These are phyloP conservation scores for Penicillium capsulatum DNA, from an alignment of 2,329 filamentous ascomycete species.

Conservation along the genomic window DNA sequence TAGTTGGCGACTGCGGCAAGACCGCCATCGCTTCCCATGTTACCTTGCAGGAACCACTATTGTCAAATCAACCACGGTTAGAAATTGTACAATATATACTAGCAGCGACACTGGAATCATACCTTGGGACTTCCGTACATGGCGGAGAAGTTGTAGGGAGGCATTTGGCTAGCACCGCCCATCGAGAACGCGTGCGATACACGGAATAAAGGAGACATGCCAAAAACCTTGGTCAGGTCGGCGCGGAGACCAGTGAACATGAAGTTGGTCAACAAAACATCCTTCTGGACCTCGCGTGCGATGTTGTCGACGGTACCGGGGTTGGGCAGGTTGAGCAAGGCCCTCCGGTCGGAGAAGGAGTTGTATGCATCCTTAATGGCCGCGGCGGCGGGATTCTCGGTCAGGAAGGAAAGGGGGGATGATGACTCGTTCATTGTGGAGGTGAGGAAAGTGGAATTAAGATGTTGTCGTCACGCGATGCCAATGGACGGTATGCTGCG, in stretches of 20 bases:
- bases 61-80: not conserved
- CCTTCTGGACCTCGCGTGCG: slow-evolving; percentile 86
- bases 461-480: slow-evolving; percentile 25
- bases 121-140: slow-evolving; percentile 93
- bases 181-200: slow-evolving; percentile 95
- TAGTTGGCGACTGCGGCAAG: slow-evolving; percentile 90
- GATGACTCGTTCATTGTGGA: slow-evolving; percentile 41
- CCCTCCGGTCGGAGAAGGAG: slow-evolving; percentile 79
- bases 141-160: slow-evolving; percentile 91
- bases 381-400: slow-evolving; percentile 67
- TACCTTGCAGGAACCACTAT: slow-evolving; percentile 92
- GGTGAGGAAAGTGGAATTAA: slow-evolving; percentile 12
- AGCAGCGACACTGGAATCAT: too few species aligned
- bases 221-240: slow-evolving; percentile 95
- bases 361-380: slow-evolving; percentile 72
- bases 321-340: slow-evolving; percentile 82
- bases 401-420: slow-evolving; percentile 60
- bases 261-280: slow-evolving; percentile 93
- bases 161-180: slow-evolving; percentile 74
- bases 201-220: slow-evolving; percentile 89
- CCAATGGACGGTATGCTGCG: slow-evolving; percentile 23
- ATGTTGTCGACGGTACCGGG: slow-evolving; percentile 89
- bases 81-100: too few species aligned
- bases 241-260: slow-evolving; percentile 96
- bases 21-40: slow-evolving; percentile 85